Evolutionary conservation across 176 grass and related monocot species (phyloP).

Genomic region (Musa troglodytarum): DNA sequence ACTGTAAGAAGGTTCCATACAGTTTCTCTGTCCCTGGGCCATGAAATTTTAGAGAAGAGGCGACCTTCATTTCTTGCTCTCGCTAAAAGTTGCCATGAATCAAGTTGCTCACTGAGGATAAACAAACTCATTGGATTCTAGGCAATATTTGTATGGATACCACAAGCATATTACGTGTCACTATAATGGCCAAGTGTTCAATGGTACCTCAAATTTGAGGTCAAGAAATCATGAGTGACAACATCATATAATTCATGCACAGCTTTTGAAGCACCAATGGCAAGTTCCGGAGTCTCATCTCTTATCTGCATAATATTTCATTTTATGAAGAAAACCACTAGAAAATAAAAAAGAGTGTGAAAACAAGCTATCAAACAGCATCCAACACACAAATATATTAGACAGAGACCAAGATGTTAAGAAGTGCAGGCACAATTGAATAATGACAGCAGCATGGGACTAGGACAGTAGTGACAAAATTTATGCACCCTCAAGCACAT

Average conservation of each 20-base stretch:
- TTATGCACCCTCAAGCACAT: not conserved
- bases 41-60: constrained; percentile 68
- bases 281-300: constrained; percentile 62
- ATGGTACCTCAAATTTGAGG: constrained; percentile 50
- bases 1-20: constrained; percentile 29
- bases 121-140: constrained; percentile 13
- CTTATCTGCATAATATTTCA: constrained; percentile 45
- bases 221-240: constrained; percentile 79
- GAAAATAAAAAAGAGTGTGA: constrained; percentile 12
- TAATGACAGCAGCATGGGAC: not conserved
- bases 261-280: constrained; percentile 73
- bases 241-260: constrained; percentile 69
- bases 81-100: constrained; percentile 70
- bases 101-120: constrained; percentile 69
- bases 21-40: constrained; percentile 70
- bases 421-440: not conserved
- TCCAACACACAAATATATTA: not conserved
- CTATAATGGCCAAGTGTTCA: not conserved
- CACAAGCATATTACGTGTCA: not conserved
- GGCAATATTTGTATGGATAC: constrained; percentile 3
- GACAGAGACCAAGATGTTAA: not conserved
- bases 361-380: not conserved
- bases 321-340: not conserved
- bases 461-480: not conserved
- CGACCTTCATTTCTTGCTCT: constrained; percentile 68